Conservation (phyloP, 176 grass and related monocot genomes). For the Ensete ventricosum region DNA sequence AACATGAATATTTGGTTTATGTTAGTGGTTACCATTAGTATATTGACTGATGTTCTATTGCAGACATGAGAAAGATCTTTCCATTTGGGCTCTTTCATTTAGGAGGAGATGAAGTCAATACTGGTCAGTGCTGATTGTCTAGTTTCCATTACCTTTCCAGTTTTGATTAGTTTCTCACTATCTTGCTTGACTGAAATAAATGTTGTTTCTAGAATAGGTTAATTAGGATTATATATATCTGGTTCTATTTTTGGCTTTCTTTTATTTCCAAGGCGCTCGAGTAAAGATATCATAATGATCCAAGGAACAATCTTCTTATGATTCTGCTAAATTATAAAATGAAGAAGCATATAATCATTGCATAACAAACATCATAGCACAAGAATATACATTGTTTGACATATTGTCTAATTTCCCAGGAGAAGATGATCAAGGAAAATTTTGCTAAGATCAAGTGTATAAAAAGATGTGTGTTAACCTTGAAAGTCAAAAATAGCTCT, state of each 20-base stretch:
- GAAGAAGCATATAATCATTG: neutral
- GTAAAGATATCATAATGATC: neutral
- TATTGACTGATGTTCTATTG: conserved; percentile 10
- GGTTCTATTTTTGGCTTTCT: neutral
- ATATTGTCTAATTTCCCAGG: no score
- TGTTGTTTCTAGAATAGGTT: neutral
- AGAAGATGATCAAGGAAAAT: no score
- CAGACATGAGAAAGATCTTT: conserved; percentile 98
- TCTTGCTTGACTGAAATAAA: neutral
- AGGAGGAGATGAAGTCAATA: conserved; percentile 97
- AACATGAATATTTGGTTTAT: neutral
- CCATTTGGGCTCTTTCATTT: conserved; percentile 92
- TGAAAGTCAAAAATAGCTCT: no score
- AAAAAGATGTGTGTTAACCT: no score
- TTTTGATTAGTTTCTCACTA: neutral
- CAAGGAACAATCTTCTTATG: neutral
- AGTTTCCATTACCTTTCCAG: neutral
- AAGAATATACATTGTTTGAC: no score
- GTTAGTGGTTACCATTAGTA: neutral
- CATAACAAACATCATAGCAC: no score
- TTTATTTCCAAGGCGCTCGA: neutral
- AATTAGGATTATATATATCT: neutral
- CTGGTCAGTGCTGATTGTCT: conserved; percentile 43
- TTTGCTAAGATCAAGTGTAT: no score
- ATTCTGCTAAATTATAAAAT: neutral